Evolutionary conservation across 2,329 filamentous ascomycete genomes (phyloP), one percentile per base, ranked within the genome.

Genomic region (Scleromitrula shiraiana): DNA sequence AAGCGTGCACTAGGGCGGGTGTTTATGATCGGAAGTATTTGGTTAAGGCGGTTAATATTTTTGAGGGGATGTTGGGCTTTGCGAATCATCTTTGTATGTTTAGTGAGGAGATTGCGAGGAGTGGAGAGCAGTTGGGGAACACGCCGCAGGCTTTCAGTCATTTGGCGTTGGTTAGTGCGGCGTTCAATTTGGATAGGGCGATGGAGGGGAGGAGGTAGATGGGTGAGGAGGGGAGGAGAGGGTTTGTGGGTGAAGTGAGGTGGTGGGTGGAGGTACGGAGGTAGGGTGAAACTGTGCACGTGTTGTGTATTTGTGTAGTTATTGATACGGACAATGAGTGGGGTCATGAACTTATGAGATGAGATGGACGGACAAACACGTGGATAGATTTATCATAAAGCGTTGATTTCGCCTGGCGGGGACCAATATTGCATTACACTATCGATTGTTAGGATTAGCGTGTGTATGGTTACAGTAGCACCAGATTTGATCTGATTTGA

Each of bases 101-200:
- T 63, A 86, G 81, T 7, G 84, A 89, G 63, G 85, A 89, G 67
- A 88, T 89, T 58, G 77, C 83, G 5, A 72, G 82, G 45, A 81
- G 76, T 43, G 85, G 85, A 9, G 84, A 89, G 65, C 85, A 89
- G 67, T 70, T 89, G 50, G 85, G 85, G 1, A 89, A 89, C 60
- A 88, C 83, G 14, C 85, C 85, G 0, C 85, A 88, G 66, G 85
- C 85, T 0, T 89, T 89, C 56, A 86, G 81, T 56, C 84, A 90
- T 61, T 66, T 90, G 52, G 83, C 84, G 2, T 73, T 88, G 60
- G 79, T 89, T 58, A 87, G 82, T 62, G 85, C 85, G 1, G 85
- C 84, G 1, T 88, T 89, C 63, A 89, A 88, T 65, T 65, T 89
- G 44, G 80, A 84, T 59, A 75, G 78, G 10, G 74, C 68, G 9